Conservation (phyloP, 2,329 filamentous ascomycete genomes). For the Chaetoscypha palmicola region DNA sequence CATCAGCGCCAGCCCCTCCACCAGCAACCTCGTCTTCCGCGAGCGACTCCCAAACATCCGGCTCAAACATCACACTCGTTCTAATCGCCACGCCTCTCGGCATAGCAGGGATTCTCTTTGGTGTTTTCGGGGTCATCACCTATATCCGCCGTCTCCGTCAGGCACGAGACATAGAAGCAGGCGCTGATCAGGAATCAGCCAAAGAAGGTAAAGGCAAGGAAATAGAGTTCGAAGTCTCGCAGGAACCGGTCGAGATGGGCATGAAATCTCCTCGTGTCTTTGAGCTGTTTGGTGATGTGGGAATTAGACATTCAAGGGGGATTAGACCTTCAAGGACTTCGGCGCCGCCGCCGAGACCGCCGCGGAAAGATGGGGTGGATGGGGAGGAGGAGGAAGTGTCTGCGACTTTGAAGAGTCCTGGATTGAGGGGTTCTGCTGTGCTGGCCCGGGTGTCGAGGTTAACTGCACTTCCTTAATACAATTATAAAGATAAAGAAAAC, state of each 20-base stretch:
- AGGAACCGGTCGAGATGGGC: neutral
- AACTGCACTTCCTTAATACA: neutral
- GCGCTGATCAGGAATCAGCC: neutral
- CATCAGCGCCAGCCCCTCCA: neutral
- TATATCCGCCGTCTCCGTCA: conserved; percentile 1
- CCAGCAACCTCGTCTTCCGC: neutral
- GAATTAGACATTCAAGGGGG: neutral
- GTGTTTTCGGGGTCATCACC: neutral
- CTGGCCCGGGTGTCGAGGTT: neutral
- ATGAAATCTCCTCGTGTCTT: conserved; percentile 4
- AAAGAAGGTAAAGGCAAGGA: neutral
- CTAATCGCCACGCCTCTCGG: neutral
- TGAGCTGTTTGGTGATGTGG: neutral
- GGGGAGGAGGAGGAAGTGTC: neutral
- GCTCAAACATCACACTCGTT: neutral
- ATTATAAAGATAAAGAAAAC: no score
- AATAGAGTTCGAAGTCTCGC: neutral
- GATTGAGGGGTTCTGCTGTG: neutral
- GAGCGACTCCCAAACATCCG: neutral
- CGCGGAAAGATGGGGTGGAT: neutral
- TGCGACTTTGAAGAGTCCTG: neutral
- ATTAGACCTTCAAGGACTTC: neutral
- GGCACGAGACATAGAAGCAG: neutral
- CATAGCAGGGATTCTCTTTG: neutral
- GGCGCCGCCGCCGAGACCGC: neutral